Conservation (phyloP, 148 eudicot genomes). For the Rhododendron henanense region DNA sequence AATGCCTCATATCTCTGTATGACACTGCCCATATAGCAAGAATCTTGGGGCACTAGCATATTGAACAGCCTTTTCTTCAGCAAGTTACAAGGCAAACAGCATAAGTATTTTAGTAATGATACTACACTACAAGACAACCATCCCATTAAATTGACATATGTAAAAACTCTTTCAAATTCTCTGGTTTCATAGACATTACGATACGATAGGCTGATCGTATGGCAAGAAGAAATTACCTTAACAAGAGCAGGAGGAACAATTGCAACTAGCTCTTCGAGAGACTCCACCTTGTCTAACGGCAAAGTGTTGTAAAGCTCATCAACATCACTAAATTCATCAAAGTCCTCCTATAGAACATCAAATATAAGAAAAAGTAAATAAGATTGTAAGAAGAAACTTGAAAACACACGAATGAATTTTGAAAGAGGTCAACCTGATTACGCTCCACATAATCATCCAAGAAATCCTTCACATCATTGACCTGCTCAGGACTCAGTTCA, state of each 20-base stretch:
- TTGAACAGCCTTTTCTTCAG: neutral
- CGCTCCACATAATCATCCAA: conserved; percentile 96
- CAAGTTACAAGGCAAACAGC: neutral
- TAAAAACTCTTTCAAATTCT: neutral
- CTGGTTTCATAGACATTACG: neutral
- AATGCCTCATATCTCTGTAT: neutral
- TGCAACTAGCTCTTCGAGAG: conserved; percentile 91
- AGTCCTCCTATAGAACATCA: conserved; percentile 67
- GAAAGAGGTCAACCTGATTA: conserved; percentile 62
- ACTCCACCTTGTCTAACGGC: conserved; percentile 92
- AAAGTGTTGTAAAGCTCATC: conserved; percentile 86
- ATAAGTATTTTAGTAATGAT: neutral
- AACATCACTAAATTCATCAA: conserved; percentile 92
- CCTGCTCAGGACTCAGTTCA: conserved; percentile 93
- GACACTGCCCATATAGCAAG: neutral
- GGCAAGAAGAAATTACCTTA: conserved; percentile 52
- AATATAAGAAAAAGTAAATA: conserved; percentile 6
- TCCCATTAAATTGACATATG: neutral
- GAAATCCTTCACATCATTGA: conserved; percentile 92
- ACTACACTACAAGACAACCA: neutral
- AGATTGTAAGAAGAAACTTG: neutral
- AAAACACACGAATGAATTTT: neutral
- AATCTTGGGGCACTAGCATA: neutral
- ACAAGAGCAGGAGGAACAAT: conserved; percentile 72
- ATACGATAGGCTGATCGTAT: neutral